A percentile compares a stretch with the other conserved stretches of the same genome.
Conservation (phyloP, 208 protist genomes). For the Novymonas esmeraldas region DNA sequence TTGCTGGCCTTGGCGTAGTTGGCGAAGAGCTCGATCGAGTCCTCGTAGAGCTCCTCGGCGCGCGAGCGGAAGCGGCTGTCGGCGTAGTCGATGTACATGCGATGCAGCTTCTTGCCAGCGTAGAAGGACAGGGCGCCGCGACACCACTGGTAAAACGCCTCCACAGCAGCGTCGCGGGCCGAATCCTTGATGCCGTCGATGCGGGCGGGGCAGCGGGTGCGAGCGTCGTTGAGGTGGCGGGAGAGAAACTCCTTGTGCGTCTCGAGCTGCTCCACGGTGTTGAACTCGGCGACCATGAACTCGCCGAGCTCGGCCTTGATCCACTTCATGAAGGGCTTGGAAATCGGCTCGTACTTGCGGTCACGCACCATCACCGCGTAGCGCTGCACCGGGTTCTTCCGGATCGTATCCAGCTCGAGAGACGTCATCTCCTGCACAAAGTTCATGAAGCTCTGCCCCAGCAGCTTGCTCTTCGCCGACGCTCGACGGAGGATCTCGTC, state of each 20-base stretch:
- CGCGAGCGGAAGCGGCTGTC: slow-evolving; percentile 75
- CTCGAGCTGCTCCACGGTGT: slow-evolving; percentile 79
- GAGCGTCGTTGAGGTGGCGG: slow-evolving; percentile 73
- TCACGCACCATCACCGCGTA: slow-evolving; percentile 82
- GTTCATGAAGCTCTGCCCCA: slow-evolving; percentile 87
- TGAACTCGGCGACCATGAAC: slow-evolving; percentile 72
- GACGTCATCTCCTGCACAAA: slow-evolving; percentile 92
- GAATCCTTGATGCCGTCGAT: slow-evolving; percentile 72
- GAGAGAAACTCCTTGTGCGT: slow-evolving; percentile 74
- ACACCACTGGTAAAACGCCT: slow-evolving; percentile 88
- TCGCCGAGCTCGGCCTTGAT: slow-evolving; percentile 78
- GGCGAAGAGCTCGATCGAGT: slow-evolving; percentile 83
- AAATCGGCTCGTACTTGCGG: slow-evolving; percentile 73
- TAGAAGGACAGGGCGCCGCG: slow-evolving; percentile 84
- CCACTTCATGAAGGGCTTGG: slow-evolving; percentile 87
- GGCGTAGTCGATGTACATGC: slow-evolving; percentile 76
- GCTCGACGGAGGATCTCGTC: slow-evolving; percentile 81
- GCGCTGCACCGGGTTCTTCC: slow-evolving; percentile 87
- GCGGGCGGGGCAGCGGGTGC: slow-evolving; percentile 52
- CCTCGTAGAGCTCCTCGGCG: slow-evolving; percentile 85
- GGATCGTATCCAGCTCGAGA: slow-evolving; percentile 83
- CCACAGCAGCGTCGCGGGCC: slow-evolving; percentile 67
- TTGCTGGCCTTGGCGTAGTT: slow-evolving; percentile 80
- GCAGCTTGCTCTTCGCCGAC: slow-evolving; percentile 84
- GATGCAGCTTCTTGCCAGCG: slow-evolving; percentile 61